These are phyloP conservation scores for Gaeumannomyces sp. DNA, from an alignment of 2,329 filamentous ascomycete genomes.

Conservation along the genomic window DNA sequence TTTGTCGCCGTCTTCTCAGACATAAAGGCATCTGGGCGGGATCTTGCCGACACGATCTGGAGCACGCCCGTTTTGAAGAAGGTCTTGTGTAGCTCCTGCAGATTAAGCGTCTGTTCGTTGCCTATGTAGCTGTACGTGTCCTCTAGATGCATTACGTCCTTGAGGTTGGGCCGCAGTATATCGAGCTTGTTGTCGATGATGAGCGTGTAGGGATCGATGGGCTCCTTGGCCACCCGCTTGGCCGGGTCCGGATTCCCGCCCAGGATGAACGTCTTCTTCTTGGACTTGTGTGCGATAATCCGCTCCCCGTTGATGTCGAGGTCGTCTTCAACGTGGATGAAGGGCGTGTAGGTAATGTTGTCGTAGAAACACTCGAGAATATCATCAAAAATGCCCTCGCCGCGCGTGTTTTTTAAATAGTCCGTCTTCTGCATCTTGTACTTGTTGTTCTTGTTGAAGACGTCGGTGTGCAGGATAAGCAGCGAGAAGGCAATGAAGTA, in stretches of 20 bases:
- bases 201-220: conserved; percentile 89
- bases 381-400: conserved; percentile 88
- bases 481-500: conserved; percentile 98
- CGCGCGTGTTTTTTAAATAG: conserved; percentile 90
- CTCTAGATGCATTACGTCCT: conserved; percentile 86
- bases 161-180: conserved; percentile 73
- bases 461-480: conserved; percentile 91
- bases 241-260: conserved; percentile 57
- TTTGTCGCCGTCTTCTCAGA: conserved; percentile 78
- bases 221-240: conserved; percentile 66
- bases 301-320: conserved; percentile 72
- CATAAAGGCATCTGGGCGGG: conserved; percentile 92
- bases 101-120: conserved; percentile 67
- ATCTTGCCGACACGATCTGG: conserved; percentile 91
- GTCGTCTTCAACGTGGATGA: conserved; percentile 95
- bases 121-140: conserved; percentile 88
- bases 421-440: conserved; percentile 96
- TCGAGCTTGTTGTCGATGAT: conserved; percentile 89
- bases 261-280: conserved; percentile 64
- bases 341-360: conserved; percentile 96
- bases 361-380: conserved; percentile 96
- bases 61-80: conserved; percentile 89
- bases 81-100: conserved; percentile 75
- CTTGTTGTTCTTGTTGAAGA: conserved; percentile 99
- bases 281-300: conserved; percentile 62